Percentiles rank a stretch among this genome's conserved stretches.
Evolutionary conservation across 345 rosid species (phyloP).

Genomic region (Eucalyptus camaldulensis): DNA sequence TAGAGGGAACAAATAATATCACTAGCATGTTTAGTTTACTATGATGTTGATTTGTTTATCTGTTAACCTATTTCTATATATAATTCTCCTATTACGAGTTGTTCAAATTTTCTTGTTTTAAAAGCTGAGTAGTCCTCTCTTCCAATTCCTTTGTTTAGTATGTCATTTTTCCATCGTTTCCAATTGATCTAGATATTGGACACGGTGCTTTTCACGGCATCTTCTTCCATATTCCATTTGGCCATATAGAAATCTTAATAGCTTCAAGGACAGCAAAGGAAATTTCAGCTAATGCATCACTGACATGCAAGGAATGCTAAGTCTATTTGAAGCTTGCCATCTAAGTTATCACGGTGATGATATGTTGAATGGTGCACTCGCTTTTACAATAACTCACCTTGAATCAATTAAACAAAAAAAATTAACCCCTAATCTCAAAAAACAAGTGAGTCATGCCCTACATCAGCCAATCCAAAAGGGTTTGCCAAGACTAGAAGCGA

Average conservation of each 20-base stretch:
- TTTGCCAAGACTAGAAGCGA: not conserved
- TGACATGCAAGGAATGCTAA: slow-evolving; percentile 5
- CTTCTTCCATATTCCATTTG: not conserved
- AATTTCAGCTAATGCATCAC: not conserved
- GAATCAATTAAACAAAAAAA: not conserved
- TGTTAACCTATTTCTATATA: not conserved
- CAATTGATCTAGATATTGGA: not conserved
- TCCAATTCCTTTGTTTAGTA: not conserved
- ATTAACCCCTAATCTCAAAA: not conserved
- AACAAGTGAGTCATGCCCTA: not conserved
- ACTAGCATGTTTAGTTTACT: not conserved
- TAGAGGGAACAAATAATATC: too few relatives aligned
- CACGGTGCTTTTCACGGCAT: not conserved
- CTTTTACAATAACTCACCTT: not conserved
- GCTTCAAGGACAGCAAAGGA: slow-evolving; percentile 5
- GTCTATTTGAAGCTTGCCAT: slow-evolving; percentile 12
- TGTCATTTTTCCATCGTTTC: not conserved
- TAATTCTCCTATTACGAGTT: not conserved
- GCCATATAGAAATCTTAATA: not conserved
- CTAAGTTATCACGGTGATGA: not conserved
- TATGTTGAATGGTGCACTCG: too few relatives aligned
- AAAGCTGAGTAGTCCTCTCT: not conserved
- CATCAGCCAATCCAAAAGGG: not conserved
- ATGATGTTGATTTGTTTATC: not conserved
- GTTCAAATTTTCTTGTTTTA: not conserved